These are phyloP conservation scores for Trametes pubescens DNA, from an alignment of 1,284 basidiomycete species.

Conservation along the genomic window DNA sequence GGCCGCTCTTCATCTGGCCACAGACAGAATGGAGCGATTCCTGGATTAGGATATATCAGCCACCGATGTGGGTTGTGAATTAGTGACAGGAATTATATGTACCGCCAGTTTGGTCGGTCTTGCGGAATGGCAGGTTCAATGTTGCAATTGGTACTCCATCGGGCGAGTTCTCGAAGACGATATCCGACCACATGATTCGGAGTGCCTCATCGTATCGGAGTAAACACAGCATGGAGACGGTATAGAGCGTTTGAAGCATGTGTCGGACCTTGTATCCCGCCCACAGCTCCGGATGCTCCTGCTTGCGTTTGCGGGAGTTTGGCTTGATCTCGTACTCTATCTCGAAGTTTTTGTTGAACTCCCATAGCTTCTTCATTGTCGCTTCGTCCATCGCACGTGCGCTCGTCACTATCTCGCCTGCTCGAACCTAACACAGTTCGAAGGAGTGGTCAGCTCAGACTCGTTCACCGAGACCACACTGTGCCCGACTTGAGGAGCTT, in stretches of 20 bases:
- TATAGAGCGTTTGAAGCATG: constrained; percentile 35
- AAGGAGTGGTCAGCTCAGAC: background rate
- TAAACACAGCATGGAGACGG: constrained; percentile 36
- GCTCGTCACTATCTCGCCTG: constrained; percentile 35
- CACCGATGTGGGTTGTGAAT: background rate
- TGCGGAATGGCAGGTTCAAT: constrained; percentile 22
- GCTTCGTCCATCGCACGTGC: constrained; percentile 35
- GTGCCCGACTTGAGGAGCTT: too few relatives aligned
- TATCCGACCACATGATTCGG: constrained; percentile 32
- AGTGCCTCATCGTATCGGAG: constrained; percentile 38
- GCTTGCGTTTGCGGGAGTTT: constrained; percentile 17
- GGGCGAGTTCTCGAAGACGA: constrained; percentile 14
- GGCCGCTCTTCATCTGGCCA: constrained; percentile 20
- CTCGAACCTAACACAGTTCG: constrained; percentile 11
- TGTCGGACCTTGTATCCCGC: constrained; percentile 28
- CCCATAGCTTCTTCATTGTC: constrained; percentile 31
- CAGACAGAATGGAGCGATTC: constrained; percentile 29
- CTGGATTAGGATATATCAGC: constrained; percentile 1
- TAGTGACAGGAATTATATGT: too few relatives aligned
- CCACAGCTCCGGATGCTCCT: constrained; percentile 27
- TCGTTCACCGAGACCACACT: too few relatives aligned
- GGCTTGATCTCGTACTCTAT: background rate
- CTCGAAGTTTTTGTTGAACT: constrained; percentile 26
- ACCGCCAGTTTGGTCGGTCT: constrained; percentile 31
- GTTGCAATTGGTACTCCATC: constrained; percentile 10